phyloP scores from a whole-genome alignment of 1,284 basidiomycete species.

The Fomitopsis palustris region DNA sequence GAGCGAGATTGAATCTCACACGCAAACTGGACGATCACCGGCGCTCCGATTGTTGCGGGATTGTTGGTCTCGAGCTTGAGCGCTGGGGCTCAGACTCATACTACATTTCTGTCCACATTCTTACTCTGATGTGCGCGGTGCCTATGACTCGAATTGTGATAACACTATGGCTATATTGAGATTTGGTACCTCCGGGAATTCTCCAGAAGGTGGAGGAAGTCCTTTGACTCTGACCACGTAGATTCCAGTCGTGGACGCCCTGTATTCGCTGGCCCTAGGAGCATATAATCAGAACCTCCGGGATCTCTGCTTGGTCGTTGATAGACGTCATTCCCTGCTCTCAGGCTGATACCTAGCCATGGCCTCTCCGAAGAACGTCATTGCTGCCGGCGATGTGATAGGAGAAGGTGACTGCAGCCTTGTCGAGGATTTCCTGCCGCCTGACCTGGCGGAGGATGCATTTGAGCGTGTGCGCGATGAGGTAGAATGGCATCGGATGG shows the following conservation, averaged over 20 bases:
- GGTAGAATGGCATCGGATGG: slow-evolving; percentile 69
- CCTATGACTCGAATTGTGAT: too few relatives aligned
- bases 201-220: too few relatives aligned
- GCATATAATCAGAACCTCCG: not conserved
- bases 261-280: too few relatives aligned
- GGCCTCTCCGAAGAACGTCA: not conserved
- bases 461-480: slow-evolving; percentile 58
- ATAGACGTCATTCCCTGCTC: not conserved
- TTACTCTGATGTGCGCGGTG: too few relatives aligned
- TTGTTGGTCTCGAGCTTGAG: not conserved
- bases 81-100: too few relatives aligned
- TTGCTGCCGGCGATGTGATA: slow-evolving; percentile 39
- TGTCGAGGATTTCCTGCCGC: slow-evolving; percentile 49
- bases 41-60: not conserved
- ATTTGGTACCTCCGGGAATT: too few relatives aligned
- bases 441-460: slow-evolving; percentile 46
- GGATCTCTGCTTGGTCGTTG: too few relatives aligned
- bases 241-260: too few relatives aligned
- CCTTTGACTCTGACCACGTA: too few relatives aligned
- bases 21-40: not conserved
- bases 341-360: not conserved
- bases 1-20: not conserved
- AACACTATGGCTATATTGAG: too few relatives aligned
- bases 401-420: slow-evolving; percentile 67
- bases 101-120: too few relatives aligned